Conservation (phyloP, 768 basidiomycete species). For the Trametes villosa region DNA sequence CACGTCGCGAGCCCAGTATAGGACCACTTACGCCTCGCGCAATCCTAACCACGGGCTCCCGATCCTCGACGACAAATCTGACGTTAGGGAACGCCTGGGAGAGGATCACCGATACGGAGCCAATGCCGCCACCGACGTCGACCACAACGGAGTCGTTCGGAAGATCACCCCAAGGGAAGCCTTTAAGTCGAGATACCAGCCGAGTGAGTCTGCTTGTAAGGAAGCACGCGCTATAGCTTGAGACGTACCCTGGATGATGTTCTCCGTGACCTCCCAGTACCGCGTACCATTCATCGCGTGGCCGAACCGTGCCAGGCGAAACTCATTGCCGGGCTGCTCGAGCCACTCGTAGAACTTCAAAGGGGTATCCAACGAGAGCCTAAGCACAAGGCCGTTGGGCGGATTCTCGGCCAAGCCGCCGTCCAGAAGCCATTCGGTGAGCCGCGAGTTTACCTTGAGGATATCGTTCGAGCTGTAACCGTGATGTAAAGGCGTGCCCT, state of each 20-base stretch:
- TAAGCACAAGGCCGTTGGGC: constrained; percentile 46
- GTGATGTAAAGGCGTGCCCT: not conserved
- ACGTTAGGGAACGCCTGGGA: constrained; percentile 23
- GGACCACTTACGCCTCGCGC: constrained; percentile 34
- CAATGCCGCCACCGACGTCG: constrained; percentile 28
- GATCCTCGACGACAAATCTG: constrained; percentile 24
- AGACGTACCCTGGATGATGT: constrained; percentile 17
- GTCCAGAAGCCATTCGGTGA: constrained; percentile 14
- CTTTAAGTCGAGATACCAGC: not conserved
- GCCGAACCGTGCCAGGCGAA: constrained; percentile 63
- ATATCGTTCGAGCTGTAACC: constrained; percentile 3
- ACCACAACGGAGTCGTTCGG: constrained; percentile 20
- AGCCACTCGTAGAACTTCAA: constrained; percentile 70
- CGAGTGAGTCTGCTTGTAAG: not conserved
- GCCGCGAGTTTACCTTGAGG: not conserved
- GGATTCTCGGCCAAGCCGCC: not conserved
- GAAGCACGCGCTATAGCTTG: not conserved
- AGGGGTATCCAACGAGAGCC: constrained; percentile 59
- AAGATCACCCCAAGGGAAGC: constrained; percentile 22
- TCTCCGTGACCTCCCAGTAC: constrained; percentile 55
- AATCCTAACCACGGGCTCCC: constrained; percentile 35
- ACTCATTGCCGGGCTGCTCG: constrained; percentile 54
- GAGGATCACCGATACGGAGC: constrained; percentile 22
- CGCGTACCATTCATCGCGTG: constrained; percentile 71
- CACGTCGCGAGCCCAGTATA: too few relatives aligned